Conservation (phyloP, 352 stramenopile genomes). For the Pythium sp. region DNA sequence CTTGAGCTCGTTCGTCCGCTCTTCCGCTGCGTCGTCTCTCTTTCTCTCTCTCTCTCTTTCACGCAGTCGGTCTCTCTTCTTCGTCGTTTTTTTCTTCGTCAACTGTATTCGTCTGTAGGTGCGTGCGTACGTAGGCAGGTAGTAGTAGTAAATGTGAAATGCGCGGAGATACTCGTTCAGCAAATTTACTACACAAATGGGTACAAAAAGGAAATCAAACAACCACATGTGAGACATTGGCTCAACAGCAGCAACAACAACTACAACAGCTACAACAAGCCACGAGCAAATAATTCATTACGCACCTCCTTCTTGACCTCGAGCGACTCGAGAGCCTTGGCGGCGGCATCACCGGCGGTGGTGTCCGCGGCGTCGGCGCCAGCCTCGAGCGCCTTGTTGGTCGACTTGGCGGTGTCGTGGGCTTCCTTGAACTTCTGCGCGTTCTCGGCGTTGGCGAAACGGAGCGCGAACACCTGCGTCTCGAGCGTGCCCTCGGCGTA, state of each 20-base stretch:
- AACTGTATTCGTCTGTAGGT: conserved; percentile 21
- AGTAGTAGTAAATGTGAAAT: conserved; percentile 13
- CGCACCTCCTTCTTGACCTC: conserved; percentile 87
- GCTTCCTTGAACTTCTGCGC: conserved; percentile 97
- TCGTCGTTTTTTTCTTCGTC: conserved; percentile 7
- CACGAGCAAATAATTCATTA: not conserved
- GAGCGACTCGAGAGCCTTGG: conserved; percentile 88
- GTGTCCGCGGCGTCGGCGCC: conserved; percentile 91
- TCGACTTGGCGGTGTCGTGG: conserved; percentile 91
- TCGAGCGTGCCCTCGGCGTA: conserved; percentile 95
- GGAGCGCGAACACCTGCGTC: conserved; percentile 87
- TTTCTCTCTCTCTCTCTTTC: not conserved
- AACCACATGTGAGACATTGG: not conserved
- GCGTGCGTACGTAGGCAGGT: conserved; percentile 3
- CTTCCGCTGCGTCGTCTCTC: not conserved
- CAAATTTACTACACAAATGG: conserved; percentile 14
- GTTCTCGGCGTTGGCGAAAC: conserved; percentile 96
- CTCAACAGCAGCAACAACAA: not conserved
- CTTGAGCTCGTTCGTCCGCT: not conserved
- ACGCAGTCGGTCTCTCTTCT: conserved; percentile 5
- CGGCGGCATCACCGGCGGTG: conserved; percentile 89
- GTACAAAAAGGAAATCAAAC: conserved; percentile 4
- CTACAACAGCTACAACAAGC: not conserved
- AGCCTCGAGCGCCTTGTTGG: conserved; percentile 93
- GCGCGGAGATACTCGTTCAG: conserved; percentile 11